A percentile compares a stretch with the other conserved stretches of the same genome.
phyloP scores from a whole-genome alignment of 2,329 filamentous ascomycete species.

The Penicillium capsulatum region DNA sequence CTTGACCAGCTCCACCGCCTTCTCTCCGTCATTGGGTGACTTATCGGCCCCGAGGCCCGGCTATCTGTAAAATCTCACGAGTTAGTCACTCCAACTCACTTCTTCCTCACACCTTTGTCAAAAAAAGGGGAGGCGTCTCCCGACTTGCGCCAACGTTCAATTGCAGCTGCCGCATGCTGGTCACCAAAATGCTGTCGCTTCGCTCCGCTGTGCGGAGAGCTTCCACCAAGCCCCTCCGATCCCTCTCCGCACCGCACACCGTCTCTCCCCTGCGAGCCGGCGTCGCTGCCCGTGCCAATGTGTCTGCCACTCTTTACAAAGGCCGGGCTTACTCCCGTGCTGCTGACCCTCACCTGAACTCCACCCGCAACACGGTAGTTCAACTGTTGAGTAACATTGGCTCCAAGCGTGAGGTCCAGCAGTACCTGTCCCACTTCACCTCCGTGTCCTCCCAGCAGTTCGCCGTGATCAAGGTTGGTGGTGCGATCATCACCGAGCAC shows the following conservation, averaged over 20 bases:
- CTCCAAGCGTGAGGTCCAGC: slow-evolving; percentile 91
- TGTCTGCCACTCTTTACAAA: slow-evolving; percentile 30
- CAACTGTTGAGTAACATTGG: slow-evolving; percentile 93
- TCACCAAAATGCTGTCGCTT: slow-evolving; percentile 42
- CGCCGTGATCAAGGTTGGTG: slow-evolving; percentile 96
- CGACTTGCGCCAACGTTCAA: slow-evolving; percentile 14
- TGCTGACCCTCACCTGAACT: slow-evolving; percentile 49
- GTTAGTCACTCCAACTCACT: slow-evolving; percentile 17
- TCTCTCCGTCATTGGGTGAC: slow-evolving; percentile 15
- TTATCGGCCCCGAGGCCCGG: slow-evolving; percentile 24
- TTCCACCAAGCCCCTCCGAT: slow-evolving; percentile 40
- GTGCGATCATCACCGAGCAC: slow-evolving; percentile 91
- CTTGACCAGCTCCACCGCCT: slow-evolving; percentile 17
- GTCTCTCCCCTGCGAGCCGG: slow-evolving; percentile 29
- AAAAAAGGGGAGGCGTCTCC: slow-evolving; percentile 17
- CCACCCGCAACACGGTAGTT: slow-evolving; percentile 75
- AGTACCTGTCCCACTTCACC: slow-evolving; percentile 96
- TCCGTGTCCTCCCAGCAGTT: slow-evolving; percentile 96
- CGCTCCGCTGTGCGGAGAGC: slow-evolving; percentile 45
- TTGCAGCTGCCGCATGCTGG: slow-evolving; percentile 42
- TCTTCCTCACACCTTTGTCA: slow-evolving; percentile 1
- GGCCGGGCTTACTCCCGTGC: slow-evolving; percentile 45
- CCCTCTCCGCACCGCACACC: slow-evolving; percentile 38
- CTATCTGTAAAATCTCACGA: slow-evolving; percentile 22
- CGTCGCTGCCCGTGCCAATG: slow-evolving; percentile 23